These are phyloP conservation scores for Spathaspora arborariae DNA, from an alignment of 805 yeast genomes.

Conservation along the genomic window DNA sequence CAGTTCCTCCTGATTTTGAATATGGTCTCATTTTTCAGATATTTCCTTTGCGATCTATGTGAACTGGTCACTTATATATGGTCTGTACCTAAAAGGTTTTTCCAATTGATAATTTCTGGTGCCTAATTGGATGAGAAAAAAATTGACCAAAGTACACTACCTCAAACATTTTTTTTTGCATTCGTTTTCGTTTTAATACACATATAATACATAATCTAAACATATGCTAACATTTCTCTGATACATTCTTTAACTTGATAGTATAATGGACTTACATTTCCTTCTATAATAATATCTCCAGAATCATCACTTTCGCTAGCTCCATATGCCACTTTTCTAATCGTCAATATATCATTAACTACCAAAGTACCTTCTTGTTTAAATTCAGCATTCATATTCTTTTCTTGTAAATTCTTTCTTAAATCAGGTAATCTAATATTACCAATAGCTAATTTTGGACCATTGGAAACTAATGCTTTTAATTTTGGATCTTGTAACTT, in stretches of 20 bases:
- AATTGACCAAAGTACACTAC: neutral
- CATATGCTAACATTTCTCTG: constrained; percentile 70
- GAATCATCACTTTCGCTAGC: constrained; percentile 47
- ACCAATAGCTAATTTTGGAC: constrained; percentile 69
- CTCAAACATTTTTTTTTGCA: too few relatives aligned
- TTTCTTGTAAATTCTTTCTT: constrained; percentile 53
- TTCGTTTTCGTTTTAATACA: too few relatives aligned
- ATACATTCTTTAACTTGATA: constrained; percentile 73
- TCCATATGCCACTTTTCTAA: constrained; percentile 57
- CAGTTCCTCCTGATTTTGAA: constrained; percentile 45
- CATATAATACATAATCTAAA: constrained; percentile 27
- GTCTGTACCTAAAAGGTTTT: neutral
- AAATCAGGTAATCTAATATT: constrained; percentile 82
- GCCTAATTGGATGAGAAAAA: neutral
- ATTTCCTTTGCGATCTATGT: neutral
- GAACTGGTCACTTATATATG: neutral
- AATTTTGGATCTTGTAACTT: neutral
- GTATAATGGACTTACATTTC: constrained; percentile 68
- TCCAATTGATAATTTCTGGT: neutral
- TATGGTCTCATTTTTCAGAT: constrained; percentile 38
- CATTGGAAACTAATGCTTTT: constrained; percentile 7
- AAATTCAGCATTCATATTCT: constrained; percentile 76
- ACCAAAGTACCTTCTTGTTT: constrained; percentile 91
- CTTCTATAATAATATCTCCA: constrained; percentile 84
- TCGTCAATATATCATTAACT: constrained; percentile 71